phyloP scores from a whole-genome alignment of 768 basidiomycete species.

The Tylopilus plumbeoviolaceoides region DNA sequence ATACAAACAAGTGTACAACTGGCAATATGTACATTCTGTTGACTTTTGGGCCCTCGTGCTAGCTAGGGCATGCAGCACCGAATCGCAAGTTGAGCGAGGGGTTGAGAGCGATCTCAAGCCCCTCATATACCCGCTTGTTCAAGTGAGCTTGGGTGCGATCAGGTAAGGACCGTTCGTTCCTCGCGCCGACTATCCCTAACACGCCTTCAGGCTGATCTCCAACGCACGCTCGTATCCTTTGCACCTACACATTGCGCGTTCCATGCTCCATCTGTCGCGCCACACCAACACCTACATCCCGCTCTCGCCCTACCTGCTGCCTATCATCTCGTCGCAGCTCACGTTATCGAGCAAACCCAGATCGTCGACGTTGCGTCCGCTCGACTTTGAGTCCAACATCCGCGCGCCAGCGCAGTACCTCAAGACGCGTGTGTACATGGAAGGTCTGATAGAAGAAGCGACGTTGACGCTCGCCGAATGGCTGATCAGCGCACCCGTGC shows the following conservation, averaged over 20 bases:
- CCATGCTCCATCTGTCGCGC: conserved; percentile 78
- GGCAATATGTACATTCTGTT: conserved; percentile 94
- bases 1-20: conserved; percentile 95
- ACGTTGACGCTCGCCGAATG: conserved; percentile 78
- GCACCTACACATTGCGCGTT: conserved; percentile 88
- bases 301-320: conserved; percentile 80
- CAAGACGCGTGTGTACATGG: conserved; percentile 81
- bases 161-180: conserved; percentile 50
- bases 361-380: conserved; percentile 78
- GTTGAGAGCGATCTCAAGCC: conserved; percentile 76
- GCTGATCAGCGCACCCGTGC: conserved; percentile 64
- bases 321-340: conserved; percentile 77
- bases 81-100: conserved; percentile 47
- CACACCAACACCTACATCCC: conserved; percentile 88
- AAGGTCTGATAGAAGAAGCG: conserved; percentile 80
- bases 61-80: conserved; percentile 68
- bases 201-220: conserved; percentile 68
- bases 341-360: conserved; percentile 68
- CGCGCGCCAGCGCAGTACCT: conserved; percentile 86
- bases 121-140: conserved; percentile 94
- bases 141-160: conserved; percentile 89
- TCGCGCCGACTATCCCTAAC: neutral
- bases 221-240: conserved; percentile 92
- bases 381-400: conserved; percentile 86
- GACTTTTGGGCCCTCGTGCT: conserved; percentile 96